phyloP scores from a whole-genome alignment of 116 monocot species.

The Iris pallida region DNA sequence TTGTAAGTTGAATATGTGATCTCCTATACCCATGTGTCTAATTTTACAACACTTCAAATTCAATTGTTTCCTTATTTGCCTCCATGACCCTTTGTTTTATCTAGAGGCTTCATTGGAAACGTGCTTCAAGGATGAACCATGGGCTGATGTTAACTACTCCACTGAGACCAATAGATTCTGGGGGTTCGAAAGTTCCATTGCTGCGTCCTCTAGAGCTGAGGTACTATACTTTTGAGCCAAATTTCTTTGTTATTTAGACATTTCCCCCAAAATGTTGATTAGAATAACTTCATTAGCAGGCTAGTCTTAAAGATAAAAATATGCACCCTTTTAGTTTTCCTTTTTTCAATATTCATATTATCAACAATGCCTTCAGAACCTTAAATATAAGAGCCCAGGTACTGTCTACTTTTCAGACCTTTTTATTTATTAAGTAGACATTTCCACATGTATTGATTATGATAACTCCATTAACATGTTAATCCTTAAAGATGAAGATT shows the following conservation, averaged over 20 bases:
- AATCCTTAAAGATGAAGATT: too few relatives aligned
- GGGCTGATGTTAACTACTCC: constrained; percentile 70
- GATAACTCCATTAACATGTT: too few relatives aligned
- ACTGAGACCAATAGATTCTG: constrained; percentile 32
- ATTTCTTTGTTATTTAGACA: background rate
- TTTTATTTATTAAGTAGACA: too few relatives aligned
- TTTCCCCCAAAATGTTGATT: background rate
- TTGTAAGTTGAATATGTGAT: constrained; percentile 33
- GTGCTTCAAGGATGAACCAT: constrained; percentile 49
- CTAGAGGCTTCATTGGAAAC: constrained; percentile 76
- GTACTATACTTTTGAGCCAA: constrained; percentile 15
- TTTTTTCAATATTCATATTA: too few relatives aligned
- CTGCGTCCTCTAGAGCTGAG: constrained; percentile 60
- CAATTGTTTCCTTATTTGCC: constrained; percentile 1
- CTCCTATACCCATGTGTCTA: background rate
- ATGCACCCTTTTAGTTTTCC: too few relatives aligned
- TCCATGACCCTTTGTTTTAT: background rate
- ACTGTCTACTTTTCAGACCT: too few relatives aligned
- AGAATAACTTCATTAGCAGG: background rate
- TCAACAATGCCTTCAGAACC: too few relatives aligned
- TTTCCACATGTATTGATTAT: too few relatives aligned
- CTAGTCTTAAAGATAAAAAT: background rate
- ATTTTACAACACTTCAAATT: background rate
- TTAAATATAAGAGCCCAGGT: too few relatives aligned
- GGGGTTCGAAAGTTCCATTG: constrained; percentile 30